phyloP scores from a whole-genome alignment of 352 stramenopile genomes.

The Phytophthora melonis region DNA sequence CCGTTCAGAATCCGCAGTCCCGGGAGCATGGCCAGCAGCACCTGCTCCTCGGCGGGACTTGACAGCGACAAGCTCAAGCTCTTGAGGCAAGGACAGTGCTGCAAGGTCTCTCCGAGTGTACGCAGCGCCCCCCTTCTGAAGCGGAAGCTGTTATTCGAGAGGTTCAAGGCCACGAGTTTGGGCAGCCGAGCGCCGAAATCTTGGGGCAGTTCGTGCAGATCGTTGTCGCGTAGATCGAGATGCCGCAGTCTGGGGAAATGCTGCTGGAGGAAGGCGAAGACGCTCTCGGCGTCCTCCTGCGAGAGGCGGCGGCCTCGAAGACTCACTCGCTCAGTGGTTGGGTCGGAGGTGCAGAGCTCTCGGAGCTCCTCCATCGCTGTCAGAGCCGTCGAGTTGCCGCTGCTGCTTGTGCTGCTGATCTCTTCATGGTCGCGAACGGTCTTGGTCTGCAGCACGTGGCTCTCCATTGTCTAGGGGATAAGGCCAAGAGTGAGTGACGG shows the following conservation, averaged over 20 bases:
- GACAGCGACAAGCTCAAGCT: constrained; percentile 66
- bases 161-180: constrained; percentile 67
- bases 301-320: constrained; percentile 49
- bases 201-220: constrained; percentile 45
- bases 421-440: constrained; percentile 23
- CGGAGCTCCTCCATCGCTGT: constrained; percentile 61
- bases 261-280: constrained; percentile 46
- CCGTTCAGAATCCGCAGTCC: constrained; percentile 71
- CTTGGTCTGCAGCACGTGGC: not conserved
- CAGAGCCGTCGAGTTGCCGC: constrained; percentile 35
- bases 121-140: constrained; percentile 45
- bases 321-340: constrained; percentile 53
- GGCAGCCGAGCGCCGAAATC: constrained; percentile 53
- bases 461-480: constrained; percentile 39
- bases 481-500: constrained; percentile 8
- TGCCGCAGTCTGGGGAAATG: constrained; percentile 61
- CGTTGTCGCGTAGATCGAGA: constrained; percentile 70
- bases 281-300: constrained; percentile 33
- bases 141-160: constrained; percentile 60
- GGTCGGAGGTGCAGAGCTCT: constrained; percentile 47
- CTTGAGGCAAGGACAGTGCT: constrained; percentile 58
- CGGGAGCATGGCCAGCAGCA: constrained; percentile 66
- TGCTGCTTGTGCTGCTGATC: constrained; percentile 31
- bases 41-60: constrained; percentile 63
- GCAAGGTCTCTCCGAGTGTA: constrained; percentile 53